A percentile compares a stretch with the other conserved stretches of the same genome.
These are phyloP conservation scores for Tetrahymena malaccensis DNA, from an alignment of 73 alveolate genomes.

Conservation along the genomic window DNA sequence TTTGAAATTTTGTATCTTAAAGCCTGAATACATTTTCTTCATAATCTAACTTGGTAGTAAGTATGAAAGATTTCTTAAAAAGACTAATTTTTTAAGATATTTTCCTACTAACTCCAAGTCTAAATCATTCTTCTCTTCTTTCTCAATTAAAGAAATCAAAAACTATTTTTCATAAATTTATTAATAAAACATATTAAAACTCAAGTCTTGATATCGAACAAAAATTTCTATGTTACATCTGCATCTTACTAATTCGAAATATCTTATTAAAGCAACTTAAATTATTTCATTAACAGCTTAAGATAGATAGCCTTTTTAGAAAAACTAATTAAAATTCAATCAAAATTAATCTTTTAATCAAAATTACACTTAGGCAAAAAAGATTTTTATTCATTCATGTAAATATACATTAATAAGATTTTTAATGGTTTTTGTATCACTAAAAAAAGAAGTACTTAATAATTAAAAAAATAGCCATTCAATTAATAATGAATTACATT, in stretches of 20 bases:
- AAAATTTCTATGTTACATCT: neutral
- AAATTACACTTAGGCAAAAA: neutral
- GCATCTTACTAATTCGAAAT: neutral
- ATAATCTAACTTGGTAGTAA: neutral
- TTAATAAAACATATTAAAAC: neutral
- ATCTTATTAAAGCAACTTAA: neutral
- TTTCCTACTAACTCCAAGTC: neutral
- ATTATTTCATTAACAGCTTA: neutral
- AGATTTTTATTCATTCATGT: neutral
- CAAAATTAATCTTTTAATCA: too few species aligned
- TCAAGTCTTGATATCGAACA: neutral
- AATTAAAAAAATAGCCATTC: neutral
- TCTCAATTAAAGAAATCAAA: neutral
- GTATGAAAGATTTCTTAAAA: neutral
- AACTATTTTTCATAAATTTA: neutral
- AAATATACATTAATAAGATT: neutral
- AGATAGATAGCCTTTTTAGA: neutral
- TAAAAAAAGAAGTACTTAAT: too few species aligned
- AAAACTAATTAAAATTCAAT: neutral
- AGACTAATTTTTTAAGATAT: neutral
- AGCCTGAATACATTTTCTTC: neutral
- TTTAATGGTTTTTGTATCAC: neutral
- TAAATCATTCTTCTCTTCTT: neutral
- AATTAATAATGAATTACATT: neutral
- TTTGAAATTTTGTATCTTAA: neutral